A percentile compares a stretch with the other conserved stretches of the same genome.
phyloP scores from a whole-genome alignment of 805 yeast species.

The Candida tallmaniae region DNA sequence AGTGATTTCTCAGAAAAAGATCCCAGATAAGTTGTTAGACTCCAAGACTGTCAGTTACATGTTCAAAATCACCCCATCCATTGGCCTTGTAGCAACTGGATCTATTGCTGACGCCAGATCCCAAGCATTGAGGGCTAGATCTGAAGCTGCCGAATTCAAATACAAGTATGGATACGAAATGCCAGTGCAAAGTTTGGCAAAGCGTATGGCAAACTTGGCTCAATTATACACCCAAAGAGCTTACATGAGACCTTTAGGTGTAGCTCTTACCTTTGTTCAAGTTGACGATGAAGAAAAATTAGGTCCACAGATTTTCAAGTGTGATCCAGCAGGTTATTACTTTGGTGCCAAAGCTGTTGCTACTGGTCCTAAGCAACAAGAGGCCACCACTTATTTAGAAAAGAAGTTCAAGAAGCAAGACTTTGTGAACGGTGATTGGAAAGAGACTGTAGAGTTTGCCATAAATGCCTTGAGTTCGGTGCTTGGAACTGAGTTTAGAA shows the following conservation, averaged over 20 bases:
- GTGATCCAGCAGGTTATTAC: slow-evolving; percentile 97
- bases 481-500: slow-evolving; percentile 88
- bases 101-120: slow-evolving; percentile 95
- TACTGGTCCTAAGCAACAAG: slow-evolving; percentile 97
- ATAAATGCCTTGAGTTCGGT: slow-evolving; percentile 82
- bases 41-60: slow-evolving; percentile 81
- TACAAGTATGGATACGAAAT: slow-evolving; percentile 95
- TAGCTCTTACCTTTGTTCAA: slow-evolving; percentile 81
- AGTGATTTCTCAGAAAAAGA: slow-evolving; percentile 89
- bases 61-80: slow-evolving; percentile 71
- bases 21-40: slow-evolving; percentile 91
- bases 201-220: slow-evolving; percentile 91
- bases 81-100: slow-evolving; percentile 92
- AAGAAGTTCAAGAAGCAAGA: slow-evolving; percentile 77
- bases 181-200: slow-evolving; percentile 90
- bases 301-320: slow-evolving; percentile 87
- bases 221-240: slow-evolving; percentile 97
- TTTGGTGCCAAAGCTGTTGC: slow-evolving; percentile 89
- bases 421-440: slow-evolving; percentile 77
- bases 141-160: slow-evolving; percentile 94
- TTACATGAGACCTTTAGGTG: slow-evolving; percentile 97
- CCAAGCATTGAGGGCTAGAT: slow-evolving; percentile 82
- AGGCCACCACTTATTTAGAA: slow-evolving; percentile 83
- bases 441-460: slow-evolving; percentile 82
- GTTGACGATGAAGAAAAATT: slow-evolving; percentile 62